A percentile compares a stretch with the other conserved stretches of the same genome.
Evolutionary conservation across 176 grass and related monocot species (phyloP).

Genomic region (Pontederia paniculata): DNA sequence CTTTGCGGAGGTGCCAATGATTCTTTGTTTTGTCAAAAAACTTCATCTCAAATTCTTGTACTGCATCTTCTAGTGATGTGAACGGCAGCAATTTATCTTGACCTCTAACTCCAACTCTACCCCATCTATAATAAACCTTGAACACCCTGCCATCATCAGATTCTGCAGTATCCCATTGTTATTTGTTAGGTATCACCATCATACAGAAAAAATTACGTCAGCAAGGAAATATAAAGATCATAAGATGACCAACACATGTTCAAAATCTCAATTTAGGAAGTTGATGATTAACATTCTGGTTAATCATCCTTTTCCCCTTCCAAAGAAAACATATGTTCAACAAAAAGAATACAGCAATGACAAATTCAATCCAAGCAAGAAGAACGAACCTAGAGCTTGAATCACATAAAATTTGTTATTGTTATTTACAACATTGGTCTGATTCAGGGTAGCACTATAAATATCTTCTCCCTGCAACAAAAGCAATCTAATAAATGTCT

Average conservation of each 20-base stretch:
- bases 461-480: conserved; percentile 71
- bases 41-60: conserved; percentile 64
- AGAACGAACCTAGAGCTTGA: conserved; percentile 77
- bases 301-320: no score
- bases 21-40: conserved; percentile 80
- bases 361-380: not conserved
- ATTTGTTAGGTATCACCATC: conserved; percentile 8
- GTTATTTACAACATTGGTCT: conserved; percentile 79
- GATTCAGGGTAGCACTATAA: conserved; percentile 86
- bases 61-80: conserved; percentile 29
- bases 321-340: no score
- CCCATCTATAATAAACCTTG: conserved; percentile 95
- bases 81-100: conserved; percentile 72
- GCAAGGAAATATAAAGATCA: not conserved
- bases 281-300: no score
- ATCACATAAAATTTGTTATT: conserved; percentile 94
- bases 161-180: conserved; percentile 43
- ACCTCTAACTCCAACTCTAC: conserved; percentile 71
- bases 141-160: conserved; percentile 62
- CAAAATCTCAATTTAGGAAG: no score
- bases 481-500: conserved; percentile 9
- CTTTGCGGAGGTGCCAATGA: conserved; percentile 47
- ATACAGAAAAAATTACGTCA: conserved; percentile 7
- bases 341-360: no score
- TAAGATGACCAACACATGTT: not conserved